These are phyloP conservation scores for Capsicum baccatum DNA, from an alignment of 257 asterid genomes.

Conservation along the genomic window DNA sequence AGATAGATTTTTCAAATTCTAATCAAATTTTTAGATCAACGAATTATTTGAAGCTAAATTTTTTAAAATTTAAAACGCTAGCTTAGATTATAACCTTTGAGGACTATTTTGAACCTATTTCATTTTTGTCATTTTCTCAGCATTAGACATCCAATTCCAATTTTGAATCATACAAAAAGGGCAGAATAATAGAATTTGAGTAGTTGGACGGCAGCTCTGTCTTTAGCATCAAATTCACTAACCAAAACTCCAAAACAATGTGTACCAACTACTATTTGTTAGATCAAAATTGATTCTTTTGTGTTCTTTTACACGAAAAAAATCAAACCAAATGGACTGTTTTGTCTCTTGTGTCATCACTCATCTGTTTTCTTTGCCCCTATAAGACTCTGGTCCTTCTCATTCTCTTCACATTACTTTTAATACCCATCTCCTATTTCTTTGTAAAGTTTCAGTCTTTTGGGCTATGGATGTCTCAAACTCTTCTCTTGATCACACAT, in stretches of 20 bases:
- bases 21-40: no score
- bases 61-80: no score
- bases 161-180: not conserved
- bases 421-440: slow-evolving; percentile 24
- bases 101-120: no score
- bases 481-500: slow-evolving; percentile 40
- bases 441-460: slow-evolving; percentile 3
- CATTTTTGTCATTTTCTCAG: not conserved
- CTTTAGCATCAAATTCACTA: slow-evolving; percentile 19
- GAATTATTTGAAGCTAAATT: no score
- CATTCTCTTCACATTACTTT: slow-evolving; percentile 1
- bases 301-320: not conserved
- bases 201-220: slow-evolving; percentile 33
- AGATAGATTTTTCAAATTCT: no score
- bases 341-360: slow-evolving; percentile 24
- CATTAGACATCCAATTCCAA: not conserved
- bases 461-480: slow-evolving; percentile 50
- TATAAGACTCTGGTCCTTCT: not conserved
- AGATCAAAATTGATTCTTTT: not conserved
- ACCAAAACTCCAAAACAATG: not conserved
- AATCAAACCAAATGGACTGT: not conserved
- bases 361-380: slow-evolving; percentile 28
- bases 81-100: no score
- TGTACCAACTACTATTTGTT: not conserved
- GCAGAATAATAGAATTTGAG: not conserved